phyloP scores from a whole-genome alignment of 2,329 filamentous ascomycete genomes.

The Botrytis squamosa region DNA sequence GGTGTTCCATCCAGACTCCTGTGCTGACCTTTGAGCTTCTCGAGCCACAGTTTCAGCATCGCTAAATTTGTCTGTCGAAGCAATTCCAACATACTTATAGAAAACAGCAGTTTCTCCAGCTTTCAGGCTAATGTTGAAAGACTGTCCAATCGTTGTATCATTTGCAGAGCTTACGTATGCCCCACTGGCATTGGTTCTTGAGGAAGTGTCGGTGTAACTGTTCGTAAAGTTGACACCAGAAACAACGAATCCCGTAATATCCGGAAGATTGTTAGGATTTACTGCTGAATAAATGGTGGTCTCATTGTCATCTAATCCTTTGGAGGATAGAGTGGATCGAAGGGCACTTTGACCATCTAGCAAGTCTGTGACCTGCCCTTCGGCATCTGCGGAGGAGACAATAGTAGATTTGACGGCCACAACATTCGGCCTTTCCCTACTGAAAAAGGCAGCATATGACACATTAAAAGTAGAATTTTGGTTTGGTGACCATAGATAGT shows the following conservation, averaged over 20 bases:
- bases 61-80: conserved; percentile 66
- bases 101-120: conserved; percentile 55
- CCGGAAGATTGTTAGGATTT: conserved; percentile 57
- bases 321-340: conserved; percentile 57
- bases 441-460: conserved; percentile 60
- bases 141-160: conserved; percentile 63
- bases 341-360: conserved; percentile 68
- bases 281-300: conserved; percentile 64
- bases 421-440: conserved; percentile 37
- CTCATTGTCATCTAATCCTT: conserved; percentile 51
- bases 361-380: conserved; percentile 63
- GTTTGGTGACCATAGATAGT: conserved; percentile 63
- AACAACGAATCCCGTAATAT: conserved; percentile 62
- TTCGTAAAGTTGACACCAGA: conserved; percentile 47
- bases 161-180: conserved; percentile 52
- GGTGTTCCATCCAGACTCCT: conserved; percentile 52
- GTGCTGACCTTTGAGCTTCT: conserved; percentile 51
- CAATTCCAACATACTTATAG: conserved; percentile 66
- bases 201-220: conserved; percentile 41
- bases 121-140: conserved; percentile 52
- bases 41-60: conserved; percentile 56
- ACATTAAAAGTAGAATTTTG: conserved; percentile 53
- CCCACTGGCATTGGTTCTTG: conserved; percentile 30
- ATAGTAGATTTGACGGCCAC: conserved; percentile 56
- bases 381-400: conserved; percentile 50